Conservation (phyloP, 768 basidiomycete genomes). For the Auricularia sp. region DNA sequence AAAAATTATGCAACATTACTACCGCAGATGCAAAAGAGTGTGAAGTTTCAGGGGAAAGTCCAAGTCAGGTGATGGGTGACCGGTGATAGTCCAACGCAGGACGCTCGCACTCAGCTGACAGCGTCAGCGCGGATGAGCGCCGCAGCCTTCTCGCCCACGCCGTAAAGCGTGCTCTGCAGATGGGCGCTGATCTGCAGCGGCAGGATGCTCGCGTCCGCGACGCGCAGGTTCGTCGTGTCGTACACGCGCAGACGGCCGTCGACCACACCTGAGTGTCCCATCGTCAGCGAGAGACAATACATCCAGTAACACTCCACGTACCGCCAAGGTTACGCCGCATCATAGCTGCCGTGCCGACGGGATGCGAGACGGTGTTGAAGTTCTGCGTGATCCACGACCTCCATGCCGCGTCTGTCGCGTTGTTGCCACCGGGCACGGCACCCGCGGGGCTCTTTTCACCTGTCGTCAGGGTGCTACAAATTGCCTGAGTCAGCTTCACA, state of each 20-base stretch:
- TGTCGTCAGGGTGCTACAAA: conserved; percentile 24
- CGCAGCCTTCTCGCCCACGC: conserved; percentile 47
- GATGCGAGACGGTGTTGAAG: conserved; percentile 40
- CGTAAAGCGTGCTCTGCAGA: conserved; percentile 38
- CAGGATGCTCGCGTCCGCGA: conserved; percentile 42
- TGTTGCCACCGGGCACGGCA: conserved; percentile 34
- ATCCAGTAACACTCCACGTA: not conserved
- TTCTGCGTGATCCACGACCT: conserved; percentile 33
- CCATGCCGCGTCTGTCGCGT: conserved; percentile 39
- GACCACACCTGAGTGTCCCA: conserved; percentile 7
- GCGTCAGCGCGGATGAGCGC: not conserved
- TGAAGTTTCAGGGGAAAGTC: too few species aligned
- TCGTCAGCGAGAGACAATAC: not conserved
- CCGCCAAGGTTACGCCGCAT: conserved; percentile 23
- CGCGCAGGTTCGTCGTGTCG: conserved; percentile 28
- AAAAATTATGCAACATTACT: too few species aligned
- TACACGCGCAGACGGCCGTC: conserved; percentile 13
- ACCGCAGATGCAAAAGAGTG: too few species aligned
- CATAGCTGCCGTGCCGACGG: conserved; percentile 35
- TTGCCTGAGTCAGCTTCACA: not conserved
- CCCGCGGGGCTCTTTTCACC: conserved; percentile 37
- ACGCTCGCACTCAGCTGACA: not conserved
- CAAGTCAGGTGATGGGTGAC: too few species aligned
- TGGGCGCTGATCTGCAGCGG: conserved; percentile 42
- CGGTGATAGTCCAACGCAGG: too few species aligned